Percentiles rank a stretch among this genome's conserved stretches.
Conservation (phyloP, 805 yeast species). For the Nakazawaea peltata region DNA sequence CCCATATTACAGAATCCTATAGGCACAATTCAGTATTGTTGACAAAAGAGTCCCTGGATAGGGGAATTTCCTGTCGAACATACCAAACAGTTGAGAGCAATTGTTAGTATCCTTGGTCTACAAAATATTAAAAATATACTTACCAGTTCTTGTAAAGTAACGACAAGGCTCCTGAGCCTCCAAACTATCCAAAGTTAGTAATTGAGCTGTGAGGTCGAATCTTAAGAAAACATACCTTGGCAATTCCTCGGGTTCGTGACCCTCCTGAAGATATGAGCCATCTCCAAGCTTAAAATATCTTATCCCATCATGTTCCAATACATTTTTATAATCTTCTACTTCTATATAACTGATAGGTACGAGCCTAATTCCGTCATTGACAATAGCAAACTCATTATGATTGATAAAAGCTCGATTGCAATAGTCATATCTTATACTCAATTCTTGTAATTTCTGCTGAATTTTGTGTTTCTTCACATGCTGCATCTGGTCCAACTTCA, state of each 20-base stretch:
- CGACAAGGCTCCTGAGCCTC: slow-evolving; percentile 11
- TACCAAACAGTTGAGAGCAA: too few relatives aligned
- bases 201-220: not conserved
- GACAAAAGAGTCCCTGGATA: too few relatives aligned
- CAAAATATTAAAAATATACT: slow-evolving; percentile 2
- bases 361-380: slow-evolving; percentile 30
- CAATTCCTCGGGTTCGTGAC: slow-evolving; percentile 3
- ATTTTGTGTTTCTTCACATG: slow-evolving; percentile 13
- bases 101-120: too few relatives aligned
- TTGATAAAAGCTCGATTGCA: slow-evolving; percentile 37
- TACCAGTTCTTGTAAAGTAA: slow-evolving; percentile 10
- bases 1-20: slow-evolving; percentile 48
- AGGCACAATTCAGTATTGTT: too few relatives aligned
- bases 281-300: slow-evolving; percentile 5
- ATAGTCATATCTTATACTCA: slow-evolving; percentile 29
- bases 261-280: slow-evolving; percentile 8
- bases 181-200: slow-evolving; percentile 4
- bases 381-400: slow-evolving; percentile 35
- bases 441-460: slow-evolving; percentile 17
- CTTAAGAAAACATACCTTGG: slow-evolving; percentile 4
- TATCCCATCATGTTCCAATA: slow-evolving; percentile 2
- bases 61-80: too few relatives aligned
- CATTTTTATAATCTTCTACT: slow-evolving; percentile 2
- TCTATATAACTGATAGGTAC: slow-evolving; percentile 23
- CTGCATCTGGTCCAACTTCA: slow-evolving; percentile 11